phyloP scores from a whole-genome alignment of 129 eudicot genomes.

The Heracleum sosnowskyi region DNA sequence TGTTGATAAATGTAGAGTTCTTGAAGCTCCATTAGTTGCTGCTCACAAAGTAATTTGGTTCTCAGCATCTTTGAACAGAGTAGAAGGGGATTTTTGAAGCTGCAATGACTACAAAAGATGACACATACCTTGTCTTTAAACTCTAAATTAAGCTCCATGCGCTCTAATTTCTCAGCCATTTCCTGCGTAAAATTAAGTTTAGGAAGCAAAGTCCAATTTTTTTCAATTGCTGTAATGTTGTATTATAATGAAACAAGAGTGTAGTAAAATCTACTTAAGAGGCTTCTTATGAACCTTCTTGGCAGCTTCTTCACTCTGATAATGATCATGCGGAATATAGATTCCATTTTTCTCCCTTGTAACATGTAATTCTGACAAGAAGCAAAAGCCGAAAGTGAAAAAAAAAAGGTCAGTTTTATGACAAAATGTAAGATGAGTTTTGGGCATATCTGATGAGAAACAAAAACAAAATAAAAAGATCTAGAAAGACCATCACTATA shows the following conservation, averaged over 20 bases:
- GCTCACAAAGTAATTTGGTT: constrained; percentile 1
- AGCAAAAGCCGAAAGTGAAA: not conserved
- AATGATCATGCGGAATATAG: constrained; percentile 45
- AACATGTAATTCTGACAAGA: constrained; percentile 47
- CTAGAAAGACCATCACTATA: not conserved
- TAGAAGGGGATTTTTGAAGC: not conserved
- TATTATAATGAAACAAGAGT: not conserved
- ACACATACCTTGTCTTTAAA: constrained; percentile 44
- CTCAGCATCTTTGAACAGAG: not conserved
- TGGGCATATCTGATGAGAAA: no score
- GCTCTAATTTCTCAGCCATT: constrained; percentile 36
- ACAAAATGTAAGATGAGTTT: not conserved
- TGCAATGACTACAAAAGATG: not conserved
- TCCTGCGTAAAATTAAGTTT: constrained; percentile 23
- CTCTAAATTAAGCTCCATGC: constrained; percentile 27
- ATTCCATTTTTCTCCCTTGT: constrained; percentile 62
- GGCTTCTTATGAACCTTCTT: constrained; percentile 34
- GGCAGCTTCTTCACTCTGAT: constrained; percentile 44
- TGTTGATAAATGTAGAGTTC: constrained; percentile 44
- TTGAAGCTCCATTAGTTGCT: constrained; percentile 49
- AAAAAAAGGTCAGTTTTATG: not conserved
- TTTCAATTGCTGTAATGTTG: not conserved
- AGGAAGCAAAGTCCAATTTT: not conserved
- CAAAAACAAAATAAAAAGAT: no score
- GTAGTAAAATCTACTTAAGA: not conserved